A percentile compares a stretch with the other conserved stretches of the same genome.
Conservation (phyloP, 2,329 filamentous ascomycete genomes). For the Chalaropsis ovoidea region DNA sequence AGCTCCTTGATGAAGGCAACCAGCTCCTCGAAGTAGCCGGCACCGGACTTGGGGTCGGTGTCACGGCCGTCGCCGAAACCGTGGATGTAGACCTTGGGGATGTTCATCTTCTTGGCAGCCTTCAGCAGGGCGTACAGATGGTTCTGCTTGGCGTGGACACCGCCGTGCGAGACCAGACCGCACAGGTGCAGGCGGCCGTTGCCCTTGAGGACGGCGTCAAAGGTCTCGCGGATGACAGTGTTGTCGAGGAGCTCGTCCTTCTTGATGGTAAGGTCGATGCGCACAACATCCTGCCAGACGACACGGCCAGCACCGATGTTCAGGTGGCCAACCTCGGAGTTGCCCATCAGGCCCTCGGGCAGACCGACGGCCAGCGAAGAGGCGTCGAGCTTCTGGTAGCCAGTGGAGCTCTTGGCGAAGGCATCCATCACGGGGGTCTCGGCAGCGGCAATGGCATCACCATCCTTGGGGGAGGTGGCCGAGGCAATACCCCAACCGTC, state of each 20-base stretch:
- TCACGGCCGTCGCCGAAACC: conserved; percentile 98
- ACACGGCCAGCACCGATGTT: conserved; percentile 97
- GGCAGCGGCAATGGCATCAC: conserved; percentile 90
- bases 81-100: conserved; percentile 93
- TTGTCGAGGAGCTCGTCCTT: conserved; percentile 68
- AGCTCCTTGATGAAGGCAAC: conserved; percentile 72
- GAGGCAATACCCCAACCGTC: conserved; percentile 93
- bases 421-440: conserved; percentile 92
- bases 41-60: conserved; percentile 90
- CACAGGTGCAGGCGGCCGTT: conserved; percentile 88
- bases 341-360: conserved; percentile 95
- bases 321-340: conserved; percentile 95
- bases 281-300: conserved; percentile 96
- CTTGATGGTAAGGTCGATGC: conserved; percentile 89
- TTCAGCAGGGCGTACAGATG: conserved; percentile 81
- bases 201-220: conserved; percentile 70
- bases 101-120: conserved; percentile 76
- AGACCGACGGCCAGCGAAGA: conserved; percentile 92
- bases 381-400: conserved; percentile 86
- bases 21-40: conserved; percentile 77
- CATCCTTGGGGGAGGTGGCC: conserved; percentile 69
- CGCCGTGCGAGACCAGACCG: conserved; percentile 87
- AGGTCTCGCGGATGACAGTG: conserved; percentile 63
- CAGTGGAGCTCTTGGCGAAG: conserved; percentile 70
- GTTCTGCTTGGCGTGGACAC: conserved; percentile 92